phyloP scores from a whole-genome alignment of 306 rosid genomes.

The Vicia faba region DNA sequence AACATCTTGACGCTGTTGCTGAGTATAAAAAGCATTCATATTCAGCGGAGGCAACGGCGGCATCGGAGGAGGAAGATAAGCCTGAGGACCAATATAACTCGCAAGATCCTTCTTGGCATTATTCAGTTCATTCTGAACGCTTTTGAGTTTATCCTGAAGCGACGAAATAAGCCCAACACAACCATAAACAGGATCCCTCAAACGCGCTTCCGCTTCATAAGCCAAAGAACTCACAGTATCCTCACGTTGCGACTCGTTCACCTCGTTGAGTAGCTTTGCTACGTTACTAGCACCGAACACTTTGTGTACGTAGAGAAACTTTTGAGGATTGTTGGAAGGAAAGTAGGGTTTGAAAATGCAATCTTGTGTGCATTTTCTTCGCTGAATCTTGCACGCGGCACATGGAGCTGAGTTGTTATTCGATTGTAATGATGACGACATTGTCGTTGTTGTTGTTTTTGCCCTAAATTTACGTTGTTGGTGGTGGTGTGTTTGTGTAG shows the following conservation, averaged over 20 bases:
- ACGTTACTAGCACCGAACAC: conserved; percentile 86
- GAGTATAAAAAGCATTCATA: neutral
- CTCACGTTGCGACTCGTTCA: conserved; percentile 56
- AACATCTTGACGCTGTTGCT: neutral
- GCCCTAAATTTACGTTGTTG: neutral
- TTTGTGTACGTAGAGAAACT: conserved; percentile 66
- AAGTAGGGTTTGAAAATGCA: conserved; percentile 83
- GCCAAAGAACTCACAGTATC: conserved; percentile 57
- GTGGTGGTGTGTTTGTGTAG: neutral
- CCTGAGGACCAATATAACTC: neutral
- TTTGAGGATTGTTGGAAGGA: conserved; percentile 80
- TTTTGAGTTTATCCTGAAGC: conserved; percentile 36
- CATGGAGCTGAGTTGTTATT: conserved; percentile 55
- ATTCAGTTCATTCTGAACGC: conserved; percentile 33
- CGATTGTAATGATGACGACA: conserved; percentile 14
- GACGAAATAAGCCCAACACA: conserved; percentile 38
- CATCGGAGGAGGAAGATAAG: neutral
- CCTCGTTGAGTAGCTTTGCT: conserved; percentile 62
- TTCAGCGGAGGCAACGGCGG: neutral
- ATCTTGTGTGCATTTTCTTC: conserved; percentile 76
- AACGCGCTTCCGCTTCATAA: conserved; percentile 51
- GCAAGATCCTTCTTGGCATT: conserved; percentile 40
- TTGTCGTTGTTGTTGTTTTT: neutral
- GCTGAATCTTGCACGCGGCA: conserved; percentile 72
- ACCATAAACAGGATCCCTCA: conserved; percentile 46